Evolutionary conservation across 768 basidiomycete genomes (phyloP), one percentile per base, ranked within the genome.

Genomic region (Rhizopogon roseolus): DNA sequence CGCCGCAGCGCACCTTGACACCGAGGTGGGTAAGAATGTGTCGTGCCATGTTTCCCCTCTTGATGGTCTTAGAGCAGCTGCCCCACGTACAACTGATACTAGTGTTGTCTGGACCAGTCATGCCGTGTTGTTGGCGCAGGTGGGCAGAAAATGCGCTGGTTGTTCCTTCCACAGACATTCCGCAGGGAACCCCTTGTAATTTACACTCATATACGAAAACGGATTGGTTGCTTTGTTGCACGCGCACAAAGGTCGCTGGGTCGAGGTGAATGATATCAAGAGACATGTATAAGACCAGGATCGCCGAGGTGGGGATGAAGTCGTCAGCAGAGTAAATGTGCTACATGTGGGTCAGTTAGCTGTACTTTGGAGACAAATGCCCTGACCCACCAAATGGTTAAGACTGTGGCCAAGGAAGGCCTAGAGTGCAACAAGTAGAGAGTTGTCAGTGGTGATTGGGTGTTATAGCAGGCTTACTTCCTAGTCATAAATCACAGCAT

Each of bases 1-100:
- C 5, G 43, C 51, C 49, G 39, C 55, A 56, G 8, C 25, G 28
- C 6, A 48, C 36, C n/a, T 17, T 49, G 22, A 53, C 27, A n/a
- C 38, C 32, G 6, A 56, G 25, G 27, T 56, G 55, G 9, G 45
- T 42, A 27, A 49, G 46, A 1, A 56, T 36, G 29, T 56, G 55
- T 19, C 55, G 32, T 19, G 55, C 11, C 28, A 56, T 56, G 17
- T 51, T 53, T 6, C 44, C 34, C 10, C 10, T 19, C 42, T 53
- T 56, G 29, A 44, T 32, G 5, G 36, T 46, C 11, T 53, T 38
- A 11, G n/a, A 3, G 45, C 55, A 56, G 19, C 28, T 28, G 6
- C 14, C 27, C 55, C 55, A 56, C 5, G 25, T 46, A n/a, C 55
- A 56, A 16, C 1, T 29, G 13, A 11, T 38, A 13, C 4, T 5